A percentile compares a stretch with the other conserved stretches of the same genome.
Conservation (phyloP, 2,329 filamentous ascomycete genomes). For the Epicoccum sorghinum region DNA sequence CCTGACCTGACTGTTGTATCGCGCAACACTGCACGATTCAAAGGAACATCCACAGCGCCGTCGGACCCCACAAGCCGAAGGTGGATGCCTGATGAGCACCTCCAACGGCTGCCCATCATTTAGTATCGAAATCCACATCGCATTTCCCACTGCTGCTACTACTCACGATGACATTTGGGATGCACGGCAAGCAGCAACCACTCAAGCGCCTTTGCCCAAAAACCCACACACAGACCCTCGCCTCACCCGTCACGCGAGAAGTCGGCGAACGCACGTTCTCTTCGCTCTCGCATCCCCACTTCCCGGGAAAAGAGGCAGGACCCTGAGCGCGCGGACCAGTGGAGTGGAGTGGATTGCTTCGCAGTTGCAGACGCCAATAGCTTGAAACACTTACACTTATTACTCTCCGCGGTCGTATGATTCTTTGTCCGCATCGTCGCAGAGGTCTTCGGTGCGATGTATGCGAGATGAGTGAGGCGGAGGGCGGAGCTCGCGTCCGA, state of each 20-base stretch:
- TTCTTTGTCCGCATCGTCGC: background rate
- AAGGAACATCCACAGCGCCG: too few relatives aligned
- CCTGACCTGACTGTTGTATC: background rate
- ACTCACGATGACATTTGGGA: too few relatives aligned
- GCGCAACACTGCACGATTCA: too few relatives aligned
- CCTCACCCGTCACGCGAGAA: background rate
- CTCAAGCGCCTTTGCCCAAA: background rate
- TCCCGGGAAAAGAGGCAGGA: constrained; percentile 5
- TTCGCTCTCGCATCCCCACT: background rate
- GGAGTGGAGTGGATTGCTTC: background rate
- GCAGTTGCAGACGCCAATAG: constrained; percentile 17
- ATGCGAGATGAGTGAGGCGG: too few relatives aligned
- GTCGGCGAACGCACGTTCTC: constrained; percentile 14
- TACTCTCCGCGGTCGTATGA: background rate
- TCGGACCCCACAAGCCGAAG: too few relatives aligned
- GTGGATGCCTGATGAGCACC: too few relatives aligned
- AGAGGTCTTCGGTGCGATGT: too few relatives aligned
- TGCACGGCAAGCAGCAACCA: background rate
- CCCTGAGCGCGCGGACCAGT: background rate
- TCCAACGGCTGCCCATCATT: background rate
- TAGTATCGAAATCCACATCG: too few relatives aligned
- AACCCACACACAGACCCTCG: background rate
- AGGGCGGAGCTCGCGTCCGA: too few relatives aligned
- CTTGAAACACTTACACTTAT: constrained; percentile 10
- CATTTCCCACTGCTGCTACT: too few relatives aligned